Percentiles rank a stretch among this genome's conserved stretches.
phyloP scores from a whole-genome alignment of 805 yeast genomes.

The Nakazawaea ishiwadae region DNA sequence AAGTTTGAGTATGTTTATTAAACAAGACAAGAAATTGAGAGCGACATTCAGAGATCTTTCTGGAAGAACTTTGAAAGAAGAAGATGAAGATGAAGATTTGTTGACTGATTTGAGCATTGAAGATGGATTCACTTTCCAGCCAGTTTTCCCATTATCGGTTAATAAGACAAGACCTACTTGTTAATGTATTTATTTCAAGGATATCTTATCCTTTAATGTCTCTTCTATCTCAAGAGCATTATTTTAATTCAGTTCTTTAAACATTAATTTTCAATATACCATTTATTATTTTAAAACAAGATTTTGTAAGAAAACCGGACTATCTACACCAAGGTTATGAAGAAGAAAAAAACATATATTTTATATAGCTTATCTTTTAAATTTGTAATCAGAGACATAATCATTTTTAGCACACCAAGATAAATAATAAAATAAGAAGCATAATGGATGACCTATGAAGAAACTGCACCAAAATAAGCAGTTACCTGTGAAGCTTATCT shows the following conservation, averaged over 20 bases:
- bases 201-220: no score
- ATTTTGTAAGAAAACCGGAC: no score
- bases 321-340: no score
- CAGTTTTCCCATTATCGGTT: slow-evolving; percentile 7
- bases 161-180: slow-evolving; percentile 5
- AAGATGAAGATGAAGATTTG: slow-evolving; percentile 1
- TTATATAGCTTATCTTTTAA: neutral
- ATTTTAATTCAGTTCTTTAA: no score
- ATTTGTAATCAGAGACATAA: slow-evolving; percentile 1
- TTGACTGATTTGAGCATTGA: slow-evolving; percentile 8
- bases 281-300: no score
- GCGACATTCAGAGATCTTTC: slow-evolving; percentile 10
- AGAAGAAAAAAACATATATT: no score
- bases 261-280: no score
- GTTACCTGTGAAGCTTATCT: slow-evolving; percentile 35
- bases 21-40: slow-evolving; percentile 1
- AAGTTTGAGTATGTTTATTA: slow-evolving; percentile 2
- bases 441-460: slow-evolving; percentile 41
- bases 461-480: slow-evolving; percentile 42
- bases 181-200: no score
- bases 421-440: slow-evolving; percentile 36
- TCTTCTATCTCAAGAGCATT: no score
- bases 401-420: slow-evolving; percentile 33
- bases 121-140: slow-evolving; percentile 11
- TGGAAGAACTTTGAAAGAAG: slow-evolving; percentile 1